A percentile compares a stretch with the other conserved stretches of the same genome.
Conservation (phyloP, 768 basidiomycete species). For the Melanogaster broomeanus region DNA sequence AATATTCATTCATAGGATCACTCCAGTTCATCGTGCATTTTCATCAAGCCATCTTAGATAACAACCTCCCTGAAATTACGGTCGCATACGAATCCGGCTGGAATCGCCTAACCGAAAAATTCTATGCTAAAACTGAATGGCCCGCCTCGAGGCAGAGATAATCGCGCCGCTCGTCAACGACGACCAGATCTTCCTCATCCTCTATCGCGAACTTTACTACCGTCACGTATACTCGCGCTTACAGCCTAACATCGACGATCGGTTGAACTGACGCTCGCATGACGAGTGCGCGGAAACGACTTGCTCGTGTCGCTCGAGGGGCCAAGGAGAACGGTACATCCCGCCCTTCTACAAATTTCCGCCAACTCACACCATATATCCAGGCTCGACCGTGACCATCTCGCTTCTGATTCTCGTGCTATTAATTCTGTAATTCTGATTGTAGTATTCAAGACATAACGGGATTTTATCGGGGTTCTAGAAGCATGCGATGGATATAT, state of each 20-base stretch:
- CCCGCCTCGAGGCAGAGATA: constrained; percentile 94
- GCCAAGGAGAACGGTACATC: constrained; percentile 78
- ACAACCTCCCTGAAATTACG: constrained; percentile 89
- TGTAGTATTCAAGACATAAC: constrained; percentile 79
- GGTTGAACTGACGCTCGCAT: constrained; percentile 77
- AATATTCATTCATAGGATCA: too few species aligned
- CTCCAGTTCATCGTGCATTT: constrained; percentile 91
- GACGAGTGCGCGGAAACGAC: constrained; percentile 61
- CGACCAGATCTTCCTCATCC: constrained; percentile 93
- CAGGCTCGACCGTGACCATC: constrained; percentile 73
- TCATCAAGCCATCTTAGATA: constrained; percentile 88
- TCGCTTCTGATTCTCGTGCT: constrained; percentile 70
- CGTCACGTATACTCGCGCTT: constrained; percentile 95
- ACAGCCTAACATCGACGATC: constrained; percentile 94
- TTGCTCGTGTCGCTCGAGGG: constrained; percentile 74
- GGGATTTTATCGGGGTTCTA: not conserved
- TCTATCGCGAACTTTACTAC: constrained; percentile 95
- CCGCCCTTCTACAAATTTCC: not conserved
- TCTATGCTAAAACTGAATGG: constrained; percentile 94
- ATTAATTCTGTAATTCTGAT: constrained; percentile 81
- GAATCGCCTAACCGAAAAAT: constrained; percentile 96
- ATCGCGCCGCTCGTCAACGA: constrained; percentile 94
- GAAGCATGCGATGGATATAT: too few species aligned
- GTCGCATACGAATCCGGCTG: constrained; percentile 95
- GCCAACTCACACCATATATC: not conserved